Base-by-base conservation (phyloP, 306 rosid species). In the Corylus avellana region DNA sequence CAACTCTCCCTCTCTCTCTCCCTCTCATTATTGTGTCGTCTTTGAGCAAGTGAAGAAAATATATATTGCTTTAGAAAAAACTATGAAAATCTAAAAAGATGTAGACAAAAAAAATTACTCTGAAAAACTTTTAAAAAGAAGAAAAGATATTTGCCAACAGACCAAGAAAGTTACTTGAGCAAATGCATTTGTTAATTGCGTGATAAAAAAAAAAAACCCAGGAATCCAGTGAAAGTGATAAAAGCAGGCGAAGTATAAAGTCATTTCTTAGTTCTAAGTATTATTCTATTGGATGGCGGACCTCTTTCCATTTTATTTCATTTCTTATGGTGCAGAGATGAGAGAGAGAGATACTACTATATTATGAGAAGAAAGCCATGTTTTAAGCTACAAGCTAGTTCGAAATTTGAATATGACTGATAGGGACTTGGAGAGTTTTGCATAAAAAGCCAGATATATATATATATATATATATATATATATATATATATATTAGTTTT, bases 141-240 rank as follows among this genome's bases (percentile, higher is more conserved):
- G 27, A 10, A 12, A 27, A 29, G 12, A 62, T 29, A 62, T 57
- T 57, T 13, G 18, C 58, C 58, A 57, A 8, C 5, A 18, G 51
- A 17, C 50, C 17, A 14, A 68, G 53, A 68, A 17, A 42, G 51
- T n/a, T 18, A 20, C 29, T 9, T 4, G 22, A 29, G 42, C 68
- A 83, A 83, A 72, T 62, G 78, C 76, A 77, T 80, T 88, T 81
- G 80, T 81, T 39, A 68, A 73, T 37, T 37, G 32, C 66, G 11
- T 62, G 66, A 76, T 87, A 79, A 88, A 79, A 88, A 2, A 3
- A 32, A 81, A 70, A 76, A 67, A 71, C 84, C 90, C 97, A 78
- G 90, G 85, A 90, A 90, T 91, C 87, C 88, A 66, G 94, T 90
- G 77, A 85, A 89, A 80, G 82, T 68, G 51, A 86, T 75, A 50